Evolutionary conservation across 2,329 filamentous ascomycete genomes (phyloP).

Genomic region (Penicillium sp.): DNA sequence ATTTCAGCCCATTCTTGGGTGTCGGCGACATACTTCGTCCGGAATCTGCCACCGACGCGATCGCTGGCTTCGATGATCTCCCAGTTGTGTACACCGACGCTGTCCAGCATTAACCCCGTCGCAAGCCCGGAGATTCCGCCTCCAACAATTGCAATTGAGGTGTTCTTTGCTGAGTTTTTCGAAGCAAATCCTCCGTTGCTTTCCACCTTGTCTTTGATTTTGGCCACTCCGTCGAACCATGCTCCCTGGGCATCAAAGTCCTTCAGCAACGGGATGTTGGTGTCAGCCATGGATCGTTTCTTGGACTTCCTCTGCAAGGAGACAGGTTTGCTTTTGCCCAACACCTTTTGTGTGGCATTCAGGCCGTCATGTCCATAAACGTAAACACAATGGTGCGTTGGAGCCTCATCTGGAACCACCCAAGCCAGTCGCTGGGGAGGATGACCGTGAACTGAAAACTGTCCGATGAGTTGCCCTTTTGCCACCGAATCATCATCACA

Average conservation of each 20-base stretch:
- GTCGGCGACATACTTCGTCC: constrained; percentile 34
- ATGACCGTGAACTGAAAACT: not conserved
- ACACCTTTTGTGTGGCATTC: not conserved
- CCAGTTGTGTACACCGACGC: constrained; percentile 39
- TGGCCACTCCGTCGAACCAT: constrained; percentile 23
- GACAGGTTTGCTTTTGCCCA: constrained; percentile 9
- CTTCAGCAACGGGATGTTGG: constrained; percentile 9
- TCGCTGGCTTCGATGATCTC: constrained; percentile 39
- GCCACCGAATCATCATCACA: not conserved
- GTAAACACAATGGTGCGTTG: constrained; percentile 3
- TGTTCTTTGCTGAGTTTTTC: constrained; percentile 10
- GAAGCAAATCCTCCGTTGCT: constrained; percentile 2
- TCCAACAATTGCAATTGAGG: constrained; percentile 24
- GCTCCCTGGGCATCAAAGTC: constrained; percentile 20
- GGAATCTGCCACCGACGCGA: constrained; percentile 37
- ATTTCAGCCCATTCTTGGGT: constrained; percentile 24
- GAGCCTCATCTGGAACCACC: constrained; percentile 8
- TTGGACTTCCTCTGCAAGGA: constrained; percentile 1
- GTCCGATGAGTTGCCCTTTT: constrained; percentile 2
- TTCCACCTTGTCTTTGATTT: constrained; percentile 13
- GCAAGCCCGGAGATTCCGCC: constrained; percentile 36
- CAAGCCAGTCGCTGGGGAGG: constrained; percentile 9
- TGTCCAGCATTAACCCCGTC: constrained; percentile 39
- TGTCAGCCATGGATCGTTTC: constrained; percentile 6
- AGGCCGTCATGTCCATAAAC: not conserved